Evolutionary conservation across 768 basidiomycete species (phyloP).

Genomic region (Suillus brevipes): DNA sequence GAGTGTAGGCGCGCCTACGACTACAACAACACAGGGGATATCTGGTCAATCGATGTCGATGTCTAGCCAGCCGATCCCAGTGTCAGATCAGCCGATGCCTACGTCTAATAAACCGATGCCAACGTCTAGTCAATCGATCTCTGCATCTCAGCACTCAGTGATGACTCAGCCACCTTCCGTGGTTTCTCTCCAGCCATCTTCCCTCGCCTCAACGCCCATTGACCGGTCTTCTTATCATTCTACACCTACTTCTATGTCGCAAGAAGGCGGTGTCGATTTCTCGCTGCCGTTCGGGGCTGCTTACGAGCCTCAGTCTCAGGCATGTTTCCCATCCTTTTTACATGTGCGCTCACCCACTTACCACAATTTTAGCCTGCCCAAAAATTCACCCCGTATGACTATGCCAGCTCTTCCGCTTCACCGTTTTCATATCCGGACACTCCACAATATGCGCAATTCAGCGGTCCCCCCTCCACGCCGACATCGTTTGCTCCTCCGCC

Average conservation of each 20-base stretch:
- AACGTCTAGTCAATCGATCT: background rate
- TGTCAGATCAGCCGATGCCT: conserved; percentile 12
- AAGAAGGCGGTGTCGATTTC: conserved; percentile 22
- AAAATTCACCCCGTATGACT: conserved; percentile 1
- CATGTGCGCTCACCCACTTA: background rate
- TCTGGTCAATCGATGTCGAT: conserved; percentile 10
- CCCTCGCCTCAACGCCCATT: conserved; percentile 8
- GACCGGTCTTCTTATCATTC: conserved; percentile 2
- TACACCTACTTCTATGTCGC: conserved; percentile 5
- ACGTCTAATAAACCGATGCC: conserved; percentile 10
- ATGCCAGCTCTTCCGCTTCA: background rate
- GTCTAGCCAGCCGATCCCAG: conserved; percentile 11
- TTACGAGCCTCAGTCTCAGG: conserved; percentile 19
- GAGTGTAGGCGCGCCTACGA: conserved; percentile 10
- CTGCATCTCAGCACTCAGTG: background rate
- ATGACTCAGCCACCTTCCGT: background rate
- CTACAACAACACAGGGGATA: conserved; percentile 11
- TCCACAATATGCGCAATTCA: conserved; percentile 1
- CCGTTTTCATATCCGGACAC: conserved; percentile 1
- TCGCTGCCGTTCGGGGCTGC: conserved; percentile 22
- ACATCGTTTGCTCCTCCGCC: background rate
- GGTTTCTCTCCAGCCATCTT: conserved; percentile 1
- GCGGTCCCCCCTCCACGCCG: background rate
- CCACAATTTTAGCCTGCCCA: background rate
- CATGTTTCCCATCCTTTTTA: background rate